Evolutionary conservation across 345 rosid species (phyloP), one percentile per base, ranked within the genome.

Genomic region (Gossypioides kirkii): DNA sequence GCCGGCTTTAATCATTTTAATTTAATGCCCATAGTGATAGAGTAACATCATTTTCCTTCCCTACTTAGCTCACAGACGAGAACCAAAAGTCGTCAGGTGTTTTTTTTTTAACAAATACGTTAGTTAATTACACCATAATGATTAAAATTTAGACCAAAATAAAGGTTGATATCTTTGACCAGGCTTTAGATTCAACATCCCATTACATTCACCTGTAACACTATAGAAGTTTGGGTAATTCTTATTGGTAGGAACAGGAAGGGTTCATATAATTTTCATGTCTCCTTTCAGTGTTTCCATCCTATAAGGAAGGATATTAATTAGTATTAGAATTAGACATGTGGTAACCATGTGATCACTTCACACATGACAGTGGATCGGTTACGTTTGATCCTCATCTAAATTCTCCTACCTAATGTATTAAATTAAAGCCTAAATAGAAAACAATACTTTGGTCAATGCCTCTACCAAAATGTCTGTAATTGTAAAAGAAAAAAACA

Each of bases 291-390:
- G 36, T 4, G 63, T 59, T 26, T 59, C 9, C 6, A 17, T 41
- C n/a, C 23, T 17, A 4, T 32, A 6, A 20, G 7, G 10, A 36
- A 4, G 28, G 49, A 38, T 38, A 61, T 28, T 59, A n/a, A 13
- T 36, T 46, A 18, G 47, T 38, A n/a, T 18, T 38, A 4, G 22
- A 6, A 20, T 43, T 65, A n/a, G 66, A 36, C 66, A 36, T 36
- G 66, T 36, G 20, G 23, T 61, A 61, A 10, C 66, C 66, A 61
- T 66, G 20, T 65, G 53, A 43, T 52, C 32, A 11, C 69, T 43
- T 43, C 50, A 65, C n/a, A 43, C 36, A 42, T 42, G 69, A 64
- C 0, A 18, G 10, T 43, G 70, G 70, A 36, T 65, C 53, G 70
- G 70, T 13, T 65, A 22, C 70, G 11, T 43, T 22, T 43, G 6